phyloP scores from a whole-genome alignment of 2,329 filamentous ascomycete genomes.

The Helminthosporium solani region DNA sequence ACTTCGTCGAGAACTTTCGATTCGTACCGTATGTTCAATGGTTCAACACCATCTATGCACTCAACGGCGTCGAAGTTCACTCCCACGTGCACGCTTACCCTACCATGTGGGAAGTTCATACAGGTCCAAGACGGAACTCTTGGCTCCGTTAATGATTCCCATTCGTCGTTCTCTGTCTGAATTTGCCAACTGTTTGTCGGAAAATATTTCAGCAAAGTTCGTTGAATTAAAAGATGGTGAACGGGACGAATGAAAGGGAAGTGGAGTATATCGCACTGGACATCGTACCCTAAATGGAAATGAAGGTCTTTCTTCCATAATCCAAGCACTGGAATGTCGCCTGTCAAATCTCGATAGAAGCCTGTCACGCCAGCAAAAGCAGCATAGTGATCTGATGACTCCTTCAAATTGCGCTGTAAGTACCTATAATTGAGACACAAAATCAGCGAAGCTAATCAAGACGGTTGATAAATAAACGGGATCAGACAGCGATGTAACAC shows the following conservation, averaged over 20 bases:
- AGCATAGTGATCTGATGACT: neutral
- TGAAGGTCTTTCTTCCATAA: slow-evolving; percentile 1
- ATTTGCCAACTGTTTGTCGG: neutral
- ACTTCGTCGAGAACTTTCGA: neutral
- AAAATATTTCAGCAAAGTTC: neutral
- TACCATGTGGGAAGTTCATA: slow-evolving; percentile 1
- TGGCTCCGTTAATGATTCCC: neutral
- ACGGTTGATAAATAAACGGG: too few relatives aligned
- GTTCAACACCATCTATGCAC: neutral
- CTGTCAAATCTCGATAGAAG: neutral
- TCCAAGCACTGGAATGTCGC: neutral
- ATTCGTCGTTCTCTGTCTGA: neutral
- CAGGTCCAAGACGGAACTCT: slow-evolving; percentile 1
- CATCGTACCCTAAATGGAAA: neutral
- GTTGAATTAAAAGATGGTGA: too few relatives aligned
- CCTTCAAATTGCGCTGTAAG: neutral
- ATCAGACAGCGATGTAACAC: too few relatives aligned
- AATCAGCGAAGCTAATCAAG: too few relatives aligned
- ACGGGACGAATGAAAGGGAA: too few relatives aligned
- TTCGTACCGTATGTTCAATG: neutral
- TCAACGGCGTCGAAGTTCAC: neutral
- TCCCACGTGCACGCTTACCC: neutral
- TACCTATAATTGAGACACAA: neutral
- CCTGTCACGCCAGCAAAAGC: slow-evolving; percentile 1
- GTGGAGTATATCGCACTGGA: too few relatives aligned